A percentile compares a stretch with the other conserved stretches of the same genome.
Conservation (phyloP, 495 filamentous ascomycete species). For the Hyaloscypha hepaticicola region DNA sequence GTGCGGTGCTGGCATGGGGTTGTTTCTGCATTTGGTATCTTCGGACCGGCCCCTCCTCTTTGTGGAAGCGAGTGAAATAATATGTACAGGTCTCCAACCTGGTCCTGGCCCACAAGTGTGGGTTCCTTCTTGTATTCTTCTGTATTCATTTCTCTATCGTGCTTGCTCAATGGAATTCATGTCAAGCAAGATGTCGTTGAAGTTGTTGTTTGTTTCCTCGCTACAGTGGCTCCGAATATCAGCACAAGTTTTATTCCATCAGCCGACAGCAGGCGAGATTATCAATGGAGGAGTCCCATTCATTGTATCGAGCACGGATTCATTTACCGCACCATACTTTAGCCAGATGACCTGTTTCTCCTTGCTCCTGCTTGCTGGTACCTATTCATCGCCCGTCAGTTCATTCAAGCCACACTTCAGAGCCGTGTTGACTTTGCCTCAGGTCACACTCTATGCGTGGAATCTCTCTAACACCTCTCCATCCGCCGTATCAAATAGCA, state of each 20-base stretch:
- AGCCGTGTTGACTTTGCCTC: background rate
- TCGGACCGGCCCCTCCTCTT: background rate
- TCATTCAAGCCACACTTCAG: background rate
- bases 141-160: constrained; percentile 1
- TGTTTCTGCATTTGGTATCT: constrained; percentile 13
- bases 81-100: background rate
- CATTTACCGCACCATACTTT: constrained; percentile 12
- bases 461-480: constrained; percentile 12
- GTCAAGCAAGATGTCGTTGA: constrained; percentile 1
- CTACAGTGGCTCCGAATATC: background rate
- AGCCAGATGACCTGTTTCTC: constrained; percentile 17
- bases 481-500: constrained; percentile 11
- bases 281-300: constrained; percentile 11
- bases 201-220: constrained; percentile 8
- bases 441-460: constrained; percentile 18
- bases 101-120: background rate
- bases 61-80: background rate
- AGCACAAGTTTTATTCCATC: constrained; percentile 17
- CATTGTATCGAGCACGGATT: constrained; percentile 10
- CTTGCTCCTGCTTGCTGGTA: constrained; percentile 14
- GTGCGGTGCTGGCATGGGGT: background rate
- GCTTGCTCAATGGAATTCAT: background rate
- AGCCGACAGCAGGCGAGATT: constrained; percentile 13
- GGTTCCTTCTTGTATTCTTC: background rate
- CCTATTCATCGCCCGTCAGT: constrained; percentile 12